phyloP scores from a whole-genome alignment of 2,329 filamentous ascomycete genomes.

The Ascomycota sp. region DNA sequence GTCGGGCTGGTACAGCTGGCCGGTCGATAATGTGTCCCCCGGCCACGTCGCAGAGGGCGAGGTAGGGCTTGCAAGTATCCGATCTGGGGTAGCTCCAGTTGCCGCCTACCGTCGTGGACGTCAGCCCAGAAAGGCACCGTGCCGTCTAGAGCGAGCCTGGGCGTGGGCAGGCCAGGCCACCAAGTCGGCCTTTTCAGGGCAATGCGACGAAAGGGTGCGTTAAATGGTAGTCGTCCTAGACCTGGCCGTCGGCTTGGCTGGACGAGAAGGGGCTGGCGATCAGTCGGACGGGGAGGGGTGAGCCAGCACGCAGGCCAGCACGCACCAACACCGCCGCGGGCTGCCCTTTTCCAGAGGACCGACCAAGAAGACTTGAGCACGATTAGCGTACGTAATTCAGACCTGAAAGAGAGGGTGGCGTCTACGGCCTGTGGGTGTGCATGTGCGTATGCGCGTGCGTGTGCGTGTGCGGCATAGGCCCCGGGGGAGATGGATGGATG shows the following conservation, averaged over 20 bases:
- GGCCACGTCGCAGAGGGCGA: constrained; percentile 36
- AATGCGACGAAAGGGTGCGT: too few relatives aligned
- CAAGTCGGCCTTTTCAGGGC: too few relatives aligned
- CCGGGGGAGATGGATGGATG: too few relatives aligned
- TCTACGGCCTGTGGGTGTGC: not conserved
- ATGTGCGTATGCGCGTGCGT: not conserved
- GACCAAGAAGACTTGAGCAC: not conserved
- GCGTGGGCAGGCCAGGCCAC: constrained; percentile 1
- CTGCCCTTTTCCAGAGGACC: constrained; percentile 1
- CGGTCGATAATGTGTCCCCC: constrained; percentile 33
- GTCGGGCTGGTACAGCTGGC: constrained; percentile 35
- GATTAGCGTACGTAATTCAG: not conserved
- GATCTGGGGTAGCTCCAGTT: constrained; percentile 16
- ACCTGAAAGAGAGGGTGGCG: not conserved
- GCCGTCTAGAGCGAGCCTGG: too few relatives aligned
- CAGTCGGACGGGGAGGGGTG: constrained; percentile 1
- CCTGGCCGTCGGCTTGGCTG: constrained; percentile 2
- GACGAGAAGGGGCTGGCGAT: constrained; percentile 4
- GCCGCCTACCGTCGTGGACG: constrained; percentile 24
- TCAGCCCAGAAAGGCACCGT: constrained; percentile 10
- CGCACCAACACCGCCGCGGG: constrained; percentile 1
- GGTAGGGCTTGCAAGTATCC: constrained; percentile 27
- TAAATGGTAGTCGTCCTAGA: not conserved
- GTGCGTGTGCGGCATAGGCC: not conserved
- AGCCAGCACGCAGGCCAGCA: constrained; percentile 1